Percentiles rank a stretch among this genome's conserved stretches.
phyloP scores from a whole-genome alignment of 2,329 filamentous ascomycete species.

The Grosmannia huntii region DNA sequence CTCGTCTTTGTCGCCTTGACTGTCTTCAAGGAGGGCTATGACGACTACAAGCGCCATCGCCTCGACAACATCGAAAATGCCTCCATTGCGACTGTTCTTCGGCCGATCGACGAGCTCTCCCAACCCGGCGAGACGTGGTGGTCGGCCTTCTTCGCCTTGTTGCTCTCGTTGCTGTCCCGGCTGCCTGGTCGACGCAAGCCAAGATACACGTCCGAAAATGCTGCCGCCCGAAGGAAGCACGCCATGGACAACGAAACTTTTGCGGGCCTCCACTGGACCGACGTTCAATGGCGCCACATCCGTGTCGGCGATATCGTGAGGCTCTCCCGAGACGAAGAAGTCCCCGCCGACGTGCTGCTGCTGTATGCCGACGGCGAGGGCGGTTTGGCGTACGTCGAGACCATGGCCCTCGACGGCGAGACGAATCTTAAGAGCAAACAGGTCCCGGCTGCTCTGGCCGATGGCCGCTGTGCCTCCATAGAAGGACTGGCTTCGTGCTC shows the following conservation, averaged over 20 bases:
- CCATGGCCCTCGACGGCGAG: constrained; percentile 74
- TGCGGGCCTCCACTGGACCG: constrained; percentile 36
- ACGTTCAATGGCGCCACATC: constrained; percentile 30
- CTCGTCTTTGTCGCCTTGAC: constrained; percentile 68
- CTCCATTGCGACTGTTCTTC: constrained; percentile 32
- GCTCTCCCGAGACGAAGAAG: constrained; percentile 55
- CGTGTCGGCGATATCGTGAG: constrained; percentile 36
- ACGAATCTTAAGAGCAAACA: constrained; percentile 73
- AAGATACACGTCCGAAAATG: not conserved
- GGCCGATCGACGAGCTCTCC: constrained; percentile 9
- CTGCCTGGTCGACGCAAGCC: not conserved
- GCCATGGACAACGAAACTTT: constrained; percentile 41
- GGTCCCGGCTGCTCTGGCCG: constrained; percentile 37
- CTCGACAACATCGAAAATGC: constrained; percentile 74
- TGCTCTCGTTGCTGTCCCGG: not conserved
- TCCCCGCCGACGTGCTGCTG: constrained; percentile 74
- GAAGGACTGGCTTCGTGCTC: constrained; percentile 37
- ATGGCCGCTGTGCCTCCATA: constrained; percentile 44
- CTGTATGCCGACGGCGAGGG: constrained; percentile 68
- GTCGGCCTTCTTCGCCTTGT: not conserved
- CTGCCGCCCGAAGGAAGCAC: not conserved
- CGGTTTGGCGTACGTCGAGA: constrained; percentile 70
- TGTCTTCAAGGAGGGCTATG: constrained; percentile 75
- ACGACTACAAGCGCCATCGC: constrained; percentile 68
- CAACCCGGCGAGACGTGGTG: not conserved